Conservation (phyloP, 306 rosid genomes). For the Arachis hypogaea region DNA sequence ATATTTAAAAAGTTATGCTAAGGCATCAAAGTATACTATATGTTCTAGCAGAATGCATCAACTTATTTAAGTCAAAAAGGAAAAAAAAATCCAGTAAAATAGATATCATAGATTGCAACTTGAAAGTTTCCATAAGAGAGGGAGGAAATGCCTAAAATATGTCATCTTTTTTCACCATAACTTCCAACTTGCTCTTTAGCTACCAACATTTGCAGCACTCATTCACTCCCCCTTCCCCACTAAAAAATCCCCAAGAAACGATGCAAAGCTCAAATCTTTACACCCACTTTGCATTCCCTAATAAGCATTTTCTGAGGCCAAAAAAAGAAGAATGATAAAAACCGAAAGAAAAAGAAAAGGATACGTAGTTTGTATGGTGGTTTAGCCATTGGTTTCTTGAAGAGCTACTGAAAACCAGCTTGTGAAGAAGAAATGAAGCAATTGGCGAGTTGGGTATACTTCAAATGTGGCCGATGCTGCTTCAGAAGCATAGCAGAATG, state of each 20-base stretch:
- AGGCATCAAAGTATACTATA: neutral
- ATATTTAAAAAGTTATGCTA: too few species aligned
- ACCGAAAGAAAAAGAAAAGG: neutral
- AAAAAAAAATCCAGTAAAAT: neutral
- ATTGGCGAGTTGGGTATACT: neutral
- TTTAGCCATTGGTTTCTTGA: neutral
- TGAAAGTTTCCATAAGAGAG: neutral
- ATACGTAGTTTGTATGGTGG: constrained; percentile 4
- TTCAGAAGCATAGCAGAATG: constrained; percentile 3
- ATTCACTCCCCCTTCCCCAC: neutral
- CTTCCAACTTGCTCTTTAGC: neutral
- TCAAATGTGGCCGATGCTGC: neutral
- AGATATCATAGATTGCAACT: neutral
- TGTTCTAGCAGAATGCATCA: neutral
- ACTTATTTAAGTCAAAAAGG: neutral
- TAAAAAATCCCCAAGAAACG: neutral
- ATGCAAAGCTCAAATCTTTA: neutral
- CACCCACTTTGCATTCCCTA: neutral
- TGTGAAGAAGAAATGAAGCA: neutral
- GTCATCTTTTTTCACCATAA: neutral
- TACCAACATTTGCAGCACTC: neutral
- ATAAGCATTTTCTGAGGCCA: neutral
- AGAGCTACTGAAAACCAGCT: neutral
- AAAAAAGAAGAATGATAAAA: neutral
- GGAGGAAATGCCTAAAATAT: neutral